A percentile compares a stretch with the other conserved stretches of the same genome.
phyloP scores from a whole-genome alignment of 2,329 filamentous ascomycete genomes.

The Fonsecaea erecta region DNA sequence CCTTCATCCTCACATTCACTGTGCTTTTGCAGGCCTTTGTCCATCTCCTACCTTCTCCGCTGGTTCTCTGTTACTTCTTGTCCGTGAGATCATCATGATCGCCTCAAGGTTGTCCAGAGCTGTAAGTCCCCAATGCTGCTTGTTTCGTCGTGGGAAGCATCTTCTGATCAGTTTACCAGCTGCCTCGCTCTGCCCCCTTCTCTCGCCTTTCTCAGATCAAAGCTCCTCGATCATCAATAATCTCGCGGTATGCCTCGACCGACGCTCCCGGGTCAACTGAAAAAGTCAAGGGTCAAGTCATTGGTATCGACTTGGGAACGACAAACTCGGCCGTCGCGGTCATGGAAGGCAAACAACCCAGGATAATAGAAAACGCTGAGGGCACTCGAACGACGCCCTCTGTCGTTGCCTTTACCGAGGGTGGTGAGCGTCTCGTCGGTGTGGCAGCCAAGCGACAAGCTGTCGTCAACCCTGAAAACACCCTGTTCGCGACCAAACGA shows the following conservation, averaged over 20 bases:
- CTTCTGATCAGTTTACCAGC: slow-evolving; percentile 53
- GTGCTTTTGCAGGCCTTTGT: slow-evolving; percentile 16
- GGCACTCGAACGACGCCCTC: slow-evolving; percentile 93
- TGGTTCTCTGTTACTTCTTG: slow-evolving; percentile 38
- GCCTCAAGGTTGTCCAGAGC: slow-evolving; percentile 73
- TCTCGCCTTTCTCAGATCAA: slow-evolving; percentile 71
- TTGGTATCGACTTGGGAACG: slow-evolving; percentile 98
- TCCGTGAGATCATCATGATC: slow-evolving; percentile 57
- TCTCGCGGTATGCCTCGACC: slow-evolving; percentile 78
- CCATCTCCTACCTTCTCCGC: slow-evolving; percentile 33
- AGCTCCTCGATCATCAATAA: slow-evolving; percentile 72
- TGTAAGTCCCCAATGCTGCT: slow-evolving; percentile 61
- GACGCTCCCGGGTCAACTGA: slow-evolving; percentile 63
- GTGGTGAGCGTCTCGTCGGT: slow-evolving; percentile 94
- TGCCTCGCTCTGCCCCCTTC: slow-evolving; percentile 76
- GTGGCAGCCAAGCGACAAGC: slow-evolving; percentile 97
- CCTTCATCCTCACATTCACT: slow-evolving; percentile 39
- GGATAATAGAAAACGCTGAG: slow-evolving; percentile 98
- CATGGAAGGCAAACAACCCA: slow-evolving; percentile 94
- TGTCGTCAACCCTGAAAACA: slow-evolving; percentile 98
- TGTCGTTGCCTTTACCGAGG: slow-evolving; percentile 92
- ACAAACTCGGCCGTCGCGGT: slow-evolving; percentile 97
- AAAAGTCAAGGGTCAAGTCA: slow-evolving; percentile 94
- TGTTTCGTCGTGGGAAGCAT: slow-evolving; percentile 17
- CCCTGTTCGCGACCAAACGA: slow-evolving; percentile 97